Base-by-base conservation (phyloP, 1,284 basidiomycete genomes). In the Ustilago lituana region DNA sequence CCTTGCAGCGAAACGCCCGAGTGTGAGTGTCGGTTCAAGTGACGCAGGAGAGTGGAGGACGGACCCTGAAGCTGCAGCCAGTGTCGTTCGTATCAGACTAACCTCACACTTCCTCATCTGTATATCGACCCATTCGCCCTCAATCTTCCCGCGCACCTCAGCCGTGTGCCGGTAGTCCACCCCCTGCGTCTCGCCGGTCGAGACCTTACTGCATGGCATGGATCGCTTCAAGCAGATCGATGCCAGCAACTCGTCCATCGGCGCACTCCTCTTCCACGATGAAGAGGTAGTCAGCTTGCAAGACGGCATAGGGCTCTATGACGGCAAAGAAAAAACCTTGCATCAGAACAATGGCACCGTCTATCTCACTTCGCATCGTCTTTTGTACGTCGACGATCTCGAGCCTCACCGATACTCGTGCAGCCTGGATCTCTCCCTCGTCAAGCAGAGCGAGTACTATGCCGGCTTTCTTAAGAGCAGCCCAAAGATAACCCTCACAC, bases 391-490 rank as follows among this genome's bases (percentile, higher is more conserved):
- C 68, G 89, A 92, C 76, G 1, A 89, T 90, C 76, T 82, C 84
- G 22, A 82, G 91, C 63, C 74, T 24, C 71, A 65, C 49, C 48
- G 49, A 27, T 69, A 79, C 39, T 82, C 80, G 14, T 78, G 78
- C 47, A 87, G 89, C 52, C 73, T 85, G 26, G 71, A 79, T 69
- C 86, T 97, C 8, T 84, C 86, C 0, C 84, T 85, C 60, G 86
- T 98, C 49, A 84, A 85, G 1, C 89, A 90, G 75, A 95, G 93
- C 3, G 93, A 97, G 73, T 88, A 91, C 83, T 98, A 96, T 80
- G 89, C 90, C 3, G 94, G 95, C 3, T 89, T 98, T 62, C 90
- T 98, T 85, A 91, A 88, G 55, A 94, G 91, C 20, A 93, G 90
- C 0, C 80, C 95, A 4, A 98, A 98, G 84, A 87, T 96, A 62